Base-by-base conservation (phyloP, 2,329 filamentous ascomycete species). In the Microsporum audouinii region DNA sequence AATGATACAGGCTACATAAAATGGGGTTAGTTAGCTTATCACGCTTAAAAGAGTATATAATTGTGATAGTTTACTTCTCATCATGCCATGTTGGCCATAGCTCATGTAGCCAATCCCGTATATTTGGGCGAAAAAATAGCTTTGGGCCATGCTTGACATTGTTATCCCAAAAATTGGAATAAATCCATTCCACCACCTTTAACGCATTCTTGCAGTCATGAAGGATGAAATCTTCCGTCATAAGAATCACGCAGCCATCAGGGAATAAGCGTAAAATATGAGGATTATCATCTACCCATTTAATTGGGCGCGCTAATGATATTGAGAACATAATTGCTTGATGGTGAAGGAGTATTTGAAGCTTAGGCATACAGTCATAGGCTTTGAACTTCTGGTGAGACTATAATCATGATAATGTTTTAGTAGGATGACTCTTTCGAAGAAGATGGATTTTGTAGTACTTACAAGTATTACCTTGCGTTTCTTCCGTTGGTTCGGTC, bases 211-310 rank as follows among this genome's bases (percentile, higher is more conserved):
- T 64, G 0, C 70, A 66, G 5, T 73, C 68, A 49, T 63, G 59
- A 63, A 71, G 36, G 60, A 76, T 71, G 10, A 74, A 66, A 51
- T 76, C 75, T 62, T 77, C 75, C 0, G 76, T 76, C 14, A 78
- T 62, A 5, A 78, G 68, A 31, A 76, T 69, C 0, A 71, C 71
- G 6, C 65, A 66, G 5, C 75, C 75, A 53, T 69, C 63, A 5
- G 72, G 71, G 34, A 78, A 77, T 3, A 78, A 63, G 12, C 72
- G 70, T 61, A 74, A 68, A 31, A 72, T 67, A 55, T 73, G 64
- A 2, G 64, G 61, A 29, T 62, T 59, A 14, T 61, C 47, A 51
- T 69, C 65, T 39, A 66, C 57, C 29, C 66, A 61, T 51, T 70
- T 59, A 3, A 74, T 66, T 5, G 68, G 69, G 4, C 58, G 62